Conservation (phyloP, 1,284 basidiomycete species). For the Thelephora terrestris region DNA sequence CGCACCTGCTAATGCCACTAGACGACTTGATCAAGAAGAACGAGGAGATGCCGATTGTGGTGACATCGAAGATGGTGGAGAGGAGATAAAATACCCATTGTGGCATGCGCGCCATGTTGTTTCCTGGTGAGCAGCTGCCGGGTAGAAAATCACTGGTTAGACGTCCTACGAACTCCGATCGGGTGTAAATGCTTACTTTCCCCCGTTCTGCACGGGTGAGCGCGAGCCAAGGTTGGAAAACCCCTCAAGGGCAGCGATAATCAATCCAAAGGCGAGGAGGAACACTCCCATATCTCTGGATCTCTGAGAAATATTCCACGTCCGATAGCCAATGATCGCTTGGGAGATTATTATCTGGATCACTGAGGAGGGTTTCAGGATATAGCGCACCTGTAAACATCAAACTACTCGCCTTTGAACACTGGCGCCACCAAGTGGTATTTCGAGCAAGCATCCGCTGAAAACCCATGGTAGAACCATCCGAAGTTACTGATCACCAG, state of each 20-base stretch:
- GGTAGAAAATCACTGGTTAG: background rate
- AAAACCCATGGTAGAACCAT: conserved; percentile 22
- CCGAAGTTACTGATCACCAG: conserved; percentile 30
- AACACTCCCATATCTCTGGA: conserved; percentile 10
- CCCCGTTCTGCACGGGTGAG: conserved; percentile 6
- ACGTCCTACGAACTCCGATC: background rate
- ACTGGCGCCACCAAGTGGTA: conserved; percentile 38
- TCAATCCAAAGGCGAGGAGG: conserved; percentile 14
- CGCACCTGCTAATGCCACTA: conserved; percentile 11
- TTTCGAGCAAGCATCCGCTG: conserved; percentile 9
- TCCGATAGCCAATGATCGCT: conserved; percentile 34
- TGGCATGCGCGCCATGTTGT: conserved; percentile 13
- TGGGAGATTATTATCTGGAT: conserved; percentile 45
- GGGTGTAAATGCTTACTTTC: background rate
- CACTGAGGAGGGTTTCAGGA: conserved; percentile 23
- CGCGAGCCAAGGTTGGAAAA: background rate
- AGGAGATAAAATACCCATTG: conserved; percentile 34
- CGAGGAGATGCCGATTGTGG: conserved; percentile 26
- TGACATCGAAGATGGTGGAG: conserved; percentile 29
- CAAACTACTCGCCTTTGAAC: conserved; percentile 36
- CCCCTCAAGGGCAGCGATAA: background rate
- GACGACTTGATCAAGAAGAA: conserved; percentile 19
- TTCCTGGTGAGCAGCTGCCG: conserved; percentile 27
- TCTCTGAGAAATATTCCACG: conserved; percentile 23
- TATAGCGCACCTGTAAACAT: background rate